Percentiles rank a stretch among this genome's conserved stretches.
Conservation (phyloP, 2,329 filamentous ascomycete genomes). For the Bipolaris bicolor region DNA sequence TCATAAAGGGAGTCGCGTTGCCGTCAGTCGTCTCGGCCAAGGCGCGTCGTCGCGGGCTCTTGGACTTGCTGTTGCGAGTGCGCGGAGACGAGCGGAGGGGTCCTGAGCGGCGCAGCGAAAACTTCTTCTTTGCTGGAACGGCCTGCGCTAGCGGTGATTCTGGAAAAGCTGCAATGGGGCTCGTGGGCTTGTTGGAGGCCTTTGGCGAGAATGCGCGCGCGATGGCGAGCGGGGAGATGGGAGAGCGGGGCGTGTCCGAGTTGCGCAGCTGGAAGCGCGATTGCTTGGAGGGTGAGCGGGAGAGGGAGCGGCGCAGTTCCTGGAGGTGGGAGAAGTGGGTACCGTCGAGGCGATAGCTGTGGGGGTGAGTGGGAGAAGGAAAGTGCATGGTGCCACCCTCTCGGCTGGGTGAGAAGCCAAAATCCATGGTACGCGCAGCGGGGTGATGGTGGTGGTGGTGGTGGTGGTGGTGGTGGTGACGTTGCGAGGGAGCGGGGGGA, state of each 20-base stretch:
- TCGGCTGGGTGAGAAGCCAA: constrained; percentile 58
- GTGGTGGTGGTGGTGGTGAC: constrained; percentile 1
- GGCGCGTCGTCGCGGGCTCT: constrained; percentile 75
- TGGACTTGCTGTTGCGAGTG: constrained; percentile 69
- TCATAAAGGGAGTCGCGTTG: constrained; percentile 66
- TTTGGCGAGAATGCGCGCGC: constrained; percentile 55
- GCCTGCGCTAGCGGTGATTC: constrained; percentile 65
- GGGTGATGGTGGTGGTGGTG: constrained; percentile 5
- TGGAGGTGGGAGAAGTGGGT: constrained; percentile 72
- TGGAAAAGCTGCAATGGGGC: constrained; percentile 58
- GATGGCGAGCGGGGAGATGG: constrained; percentile 52
- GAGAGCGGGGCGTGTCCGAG: constrained; percentile 50
- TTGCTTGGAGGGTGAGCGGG: constrained; percentile 87
- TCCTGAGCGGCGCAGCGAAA: constrained; percentile 55
- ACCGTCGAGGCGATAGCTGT: constrained; percentile 81
- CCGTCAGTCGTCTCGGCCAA: constrained; percentile 74
- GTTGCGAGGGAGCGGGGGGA: constrained; percentile 3
- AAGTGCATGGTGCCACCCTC: constrained; percentile 81
- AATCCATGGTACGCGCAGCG: constrained; percentile 50
- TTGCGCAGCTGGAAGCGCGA: constrained; percentile 70
- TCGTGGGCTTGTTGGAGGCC: constrained; percentile 53
- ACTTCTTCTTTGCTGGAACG: constrained; percentile 66
- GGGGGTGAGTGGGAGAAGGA: constrained; percentile 74
- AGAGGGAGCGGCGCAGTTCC: constrained; percentile 84
- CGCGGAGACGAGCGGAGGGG: constrained; percentile 65